Base-by-base conservation (phyloP, 495 filamentous ascomycete species). In the Penicillium flavigenum region DNA sequence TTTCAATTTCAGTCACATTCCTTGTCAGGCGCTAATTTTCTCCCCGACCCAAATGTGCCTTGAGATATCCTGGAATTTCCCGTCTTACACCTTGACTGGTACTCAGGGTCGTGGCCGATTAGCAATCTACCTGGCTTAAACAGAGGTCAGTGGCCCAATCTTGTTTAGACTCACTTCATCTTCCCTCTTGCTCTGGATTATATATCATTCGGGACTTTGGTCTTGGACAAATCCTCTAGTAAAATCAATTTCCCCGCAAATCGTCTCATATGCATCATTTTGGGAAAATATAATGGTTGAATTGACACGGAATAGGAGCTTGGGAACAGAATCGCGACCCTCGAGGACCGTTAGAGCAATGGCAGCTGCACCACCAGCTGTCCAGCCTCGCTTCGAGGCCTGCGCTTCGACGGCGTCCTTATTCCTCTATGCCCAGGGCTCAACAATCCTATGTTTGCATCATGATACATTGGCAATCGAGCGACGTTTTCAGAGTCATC, bases 381-480 rank as follows among this genome's bases (percentile, higher is more conserved):
- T 76, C 42, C 75, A 80, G 47, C 76, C 81, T 61, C 82, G 81
- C 56, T 90, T 96, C 62, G 88, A 92, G 61, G 86, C 92, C 36
- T 93, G 88, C 63, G 89, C 91, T 2, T 91, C 92, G 46, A 96
- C 91, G 10, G 89, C 88, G 4, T 90, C 89, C 5, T 85, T 92
- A 72, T 89, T 96, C 59, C 81, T 97, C 31, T 96, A 91, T 71
- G 83, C 90, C 38, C 90, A 96, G 69, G 88, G 88, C 19, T 85
- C 82, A 54, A 79, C 83, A 24, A 84, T 97, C 49, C 76, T 94
- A 16, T 92, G 89, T 66, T 80, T 90, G 26, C 90, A 96, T 60
- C 91, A 97, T 72, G 95, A 98, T 70, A 96, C 88, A 11, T 73
- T 98, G 41, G 90, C 89, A 38, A 84, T 97, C 57, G 95, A 98